A percentile compares a stretch with the other conserved stretches of the same genome.
Conservation (phyloP, 2,329 filamentous ascomycete genomes). For the Sclerotinia spermophila region DNA sequence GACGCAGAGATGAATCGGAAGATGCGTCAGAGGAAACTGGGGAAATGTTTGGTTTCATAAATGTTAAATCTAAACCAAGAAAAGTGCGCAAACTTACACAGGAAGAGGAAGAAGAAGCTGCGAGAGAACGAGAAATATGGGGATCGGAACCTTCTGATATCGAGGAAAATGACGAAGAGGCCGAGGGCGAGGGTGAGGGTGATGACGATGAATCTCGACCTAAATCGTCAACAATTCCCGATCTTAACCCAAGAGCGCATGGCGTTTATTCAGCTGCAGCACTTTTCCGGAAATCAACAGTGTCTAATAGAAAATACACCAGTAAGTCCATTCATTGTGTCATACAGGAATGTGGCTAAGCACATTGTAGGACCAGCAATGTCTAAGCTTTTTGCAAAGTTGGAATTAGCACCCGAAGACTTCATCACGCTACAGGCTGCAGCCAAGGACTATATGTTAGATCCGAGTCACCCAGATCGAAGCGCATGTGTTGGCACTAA, state of each 20-base stretch:
- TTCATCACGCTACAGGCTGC: slow-evolving; percentile 35
- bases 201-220: not conserved
- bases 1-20: slow-evolving; percentile 6
- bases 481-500: slow-evolving; percentile 31
- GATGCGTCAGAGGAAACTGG: slow-evolving; percentile 15
- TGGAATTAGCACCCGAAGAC: slow-evolving; percentile 32
- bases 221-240: slow-evolving; percentile 19
- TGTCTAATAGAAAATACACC: slow-evolving; percentile 35
- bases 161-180: slow-evolving; percentile 17
- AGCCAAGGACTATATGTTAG: slow-evolving; percentile 37
- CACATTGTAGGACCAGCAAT: slow-evolving; percentile 31
- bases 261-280: slow-evolving; percentile 34
- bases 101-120: slow-evolving; percentile 25
- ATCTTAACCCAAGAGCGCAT: slow-evolving; percentile 30
- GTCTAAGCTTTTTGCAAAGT: slow-evolving; percentile 32
- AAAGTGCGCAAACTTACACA: slow-evolving; percentile 21
- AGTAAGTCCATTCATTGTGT: slow-evolving; percentile 24
- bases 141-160: slow-evolving; percentile 29
- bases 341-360: slow-evolving; percentile 2
- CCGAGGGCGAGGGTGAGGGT: not conserved
- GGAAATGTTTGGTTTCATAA: slow-evolving; percentile 17
- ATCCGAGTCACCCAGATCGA: slow-evolving; percentile 33
- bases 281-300: slow-evolving; percentile 32
- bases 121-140: slow-evolving; percentile 33
- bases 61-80: slow-evolving; percentile 10